Conservation (phyloP, 2,329 filamentous ascomycete genomes). For the Rutstroemia sp. region DNA sequence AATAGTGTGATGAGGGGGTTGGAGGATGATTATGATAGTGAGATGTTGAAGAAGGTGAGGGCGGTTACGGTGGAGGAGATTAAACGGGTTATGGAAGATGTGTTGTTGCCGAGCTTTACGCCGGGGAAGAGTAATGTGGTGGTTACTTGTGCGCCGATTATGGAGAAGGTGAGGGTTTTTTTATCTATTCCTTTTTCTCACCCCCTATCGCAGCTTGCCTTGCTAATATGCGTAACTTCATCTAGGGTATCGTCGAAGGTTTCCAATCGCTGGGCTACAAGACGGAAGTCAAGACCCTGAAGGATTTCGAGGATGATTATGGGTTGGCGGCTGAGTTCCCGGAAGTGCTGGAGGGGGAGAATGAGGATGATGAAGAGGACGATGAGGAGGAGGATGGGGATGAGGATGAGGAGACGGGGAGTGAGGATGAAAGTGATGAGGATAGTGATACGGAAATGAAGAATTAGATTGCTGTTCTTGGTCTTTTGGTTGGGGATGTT, state of each 20-base stretch:
- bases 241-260: slow-evolving; percentile 64
- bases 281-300: slow-evolving; percentile 64
- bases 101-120: slow-evolving; percentile 74
- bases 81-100: slow-evolving; percentile 61
- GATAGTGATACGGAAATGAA: no score
- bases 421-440: no score
- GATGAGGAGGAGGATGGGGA: no score
- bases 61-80: slow-evolving; percentile 72
- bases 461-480: no score
- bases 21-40: slow-evolving; percentile 68
- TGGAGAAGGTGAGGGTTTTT: slow-evolving; percentile 64
- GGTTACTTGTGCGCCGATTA: slow-evolving; percentile 77
- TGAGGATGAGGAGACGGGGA: no score
- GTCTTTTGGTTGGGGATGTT: no score
- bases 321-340: slow-evolving; percentile 47
- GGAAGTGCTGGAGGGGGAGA: no score
- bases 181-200: neutral
- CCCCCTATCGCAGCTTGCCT: neutral
- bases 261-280: slow-evolving; percentile 73
- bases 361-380: no score
- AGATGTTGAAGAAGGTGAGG: slow-evolving; percentile 69
- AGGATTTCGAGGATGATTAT: slow-evolving; percentile 84
- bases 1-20: slow-evolving; percentile 72
- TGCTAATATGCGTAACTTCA: neutral
- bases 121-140: slow-evolving; percentile 77